Percentiles rank a stretch among this genome's conserved stretches.
Conservation (phyloP, 2,329 filamentous ascomycete species). For the Exophiala sp. region DNA sequence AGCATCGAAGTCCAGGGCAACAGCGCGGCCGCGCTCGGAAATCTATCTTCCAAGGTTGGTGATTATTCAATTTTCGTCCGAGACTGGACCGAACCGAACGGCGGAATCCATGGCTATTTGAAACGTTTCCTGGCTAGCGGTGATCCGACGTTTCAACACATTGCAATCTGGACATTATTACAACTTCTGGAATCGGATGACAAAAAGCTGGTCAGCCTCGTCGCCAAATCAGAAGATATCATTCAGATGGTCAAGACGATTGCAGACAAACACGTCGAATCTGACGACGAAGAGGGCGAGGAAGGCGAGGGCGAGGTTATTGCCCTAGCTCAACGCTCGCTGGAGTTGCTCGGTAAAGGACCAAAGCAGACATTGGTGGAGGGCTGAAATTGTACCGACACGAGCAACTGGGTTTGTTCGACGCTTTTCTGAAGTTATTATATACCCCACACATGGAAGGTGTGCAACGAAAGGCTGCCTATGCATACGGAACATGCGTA, state of each 20-base stretch:
- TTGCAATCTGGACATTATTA: conserved; percentile 95
- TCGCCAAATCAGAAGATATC: conserved; percentile 84
- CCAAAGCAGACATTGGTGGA: conserved; percentile 75
- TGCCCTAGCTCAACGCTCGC: conserved; percentile 78
- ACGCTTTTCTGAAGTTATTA: conserved; percentile 16
- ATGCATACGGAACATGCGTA: conserved; percentile 12
- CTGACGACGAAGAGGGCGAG: conserved; percentile 77
- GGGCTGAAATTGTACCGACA: conserved; percentile 48
- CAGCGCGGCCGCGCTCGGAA: conserved; percentile 90
- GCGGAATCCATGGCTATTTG: conserved; percentile 92
- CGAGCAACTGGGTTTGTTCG: conserved; percentile 2
- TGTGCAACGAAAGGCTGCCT: conserved; percentile 16
- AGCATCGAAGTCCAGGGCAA: conserved; percentile 99
- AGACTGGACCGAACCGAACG: conserved; percentile 87
- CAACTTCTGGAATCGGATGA: conserved; percentile 95
- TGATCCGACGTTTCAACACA: conserved; percentile 97
- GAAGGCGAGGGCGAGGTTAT: conserved; percentile 92
- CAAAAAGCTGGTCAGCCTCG: conserved; percentile 76
- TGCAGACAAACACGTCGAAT: conserved; percentile 79
- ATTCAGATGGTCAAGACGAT: conserved; percentile 89
- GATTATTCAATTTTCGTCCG: conserved; percentile 95
- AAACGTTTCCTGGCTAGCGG: conserved; percentile 88
- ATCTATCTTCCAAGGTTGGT: conserved; percentile 94
- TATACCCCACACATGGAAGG: conserved; percentile 20
- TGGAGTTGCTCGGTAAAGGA: conserved; percentile 75